Evolutionary conservation across 176 grass and related monocot genomes (phyloP).

Genomic region (Oryza meyeriana): DNA sequence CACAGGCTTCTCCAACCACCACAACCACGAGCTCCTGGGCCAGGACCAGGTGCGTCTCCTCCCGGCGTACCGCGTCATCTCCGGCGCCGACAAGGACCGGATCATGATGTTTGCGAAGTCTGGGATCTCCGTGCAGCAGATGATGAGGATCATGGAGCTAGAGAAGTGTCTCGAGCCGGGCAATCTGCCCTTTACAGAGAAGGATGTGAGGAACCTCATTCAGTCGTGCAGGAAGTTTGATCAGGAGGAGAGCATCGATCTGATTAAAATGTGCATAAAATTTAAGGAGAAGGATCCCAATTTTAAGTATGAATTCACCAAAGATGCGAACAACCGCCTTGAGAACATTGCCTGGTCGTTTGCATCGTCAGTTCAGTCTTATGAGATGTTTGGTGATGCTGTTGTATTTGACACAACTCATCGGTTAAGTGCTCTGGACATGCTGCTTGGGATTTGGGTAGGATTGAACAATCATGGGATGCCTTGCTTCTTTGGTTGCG

Average conservation of each 20-base stretch:
- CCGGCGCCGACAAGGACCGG: slow-evolving; percentile 46
- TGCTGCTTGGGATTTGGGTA: slow-evolving; percentile 61
- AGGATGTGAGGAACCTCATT: slow-evolving; percentile 81
- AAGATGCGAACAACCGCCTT: slow-evolving; percentile 28
- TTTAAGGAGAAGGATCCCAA: slow-evolving; percentile 61
- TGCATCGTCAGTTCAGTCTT: slow-evolving; percentile 50
- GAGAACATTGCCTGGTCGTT: slow-evolving; percentile 76
- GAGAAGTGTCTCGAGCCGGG: slow-evolving; percentile 64
- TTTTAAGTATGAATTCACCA: slow-evolving; percentile 59
- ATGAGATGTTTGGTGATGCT: slow-evolving; percentile 70
- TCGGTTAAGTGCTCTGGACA: slow-evolving; percentile 45
- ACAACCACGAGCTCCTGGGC: slow-evolving; percentile 60
- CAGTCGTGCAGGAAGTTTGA: slow-evolving; percentile 59
- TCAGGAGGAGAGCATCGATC: slow-evolving; percentile 44
- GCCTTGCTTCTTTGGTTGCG: slow-evolving; percentile 51
- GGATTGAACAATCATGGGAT: slow-evolving; percentile 73
- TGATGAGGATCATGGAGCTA: slow-evolving; percentile 76
- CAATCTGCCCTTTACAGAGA: slow-evolving; percentile 64
- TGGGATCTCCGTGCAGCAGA: slow-evolving; percentile 71
- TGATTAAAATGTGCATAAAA: slow-evolving; percentile 55
- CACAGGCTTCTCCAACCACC: slow-evolving; percentile 66
- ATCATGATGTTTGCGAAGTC: slow-evolving; percentile 61
- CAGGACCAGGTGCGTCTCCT: slow-evolving; percentile 54
- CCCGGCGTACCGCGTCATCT: slow-evolving; percentile 56
- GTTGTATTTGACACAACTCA: slow-evolving; percentile 61